Evolutionary conservation across 768 basidiomycete species (phyloP), one percentile per base, ranked within the genome.

Genomic region (Lactifluus volemus): DNA sequence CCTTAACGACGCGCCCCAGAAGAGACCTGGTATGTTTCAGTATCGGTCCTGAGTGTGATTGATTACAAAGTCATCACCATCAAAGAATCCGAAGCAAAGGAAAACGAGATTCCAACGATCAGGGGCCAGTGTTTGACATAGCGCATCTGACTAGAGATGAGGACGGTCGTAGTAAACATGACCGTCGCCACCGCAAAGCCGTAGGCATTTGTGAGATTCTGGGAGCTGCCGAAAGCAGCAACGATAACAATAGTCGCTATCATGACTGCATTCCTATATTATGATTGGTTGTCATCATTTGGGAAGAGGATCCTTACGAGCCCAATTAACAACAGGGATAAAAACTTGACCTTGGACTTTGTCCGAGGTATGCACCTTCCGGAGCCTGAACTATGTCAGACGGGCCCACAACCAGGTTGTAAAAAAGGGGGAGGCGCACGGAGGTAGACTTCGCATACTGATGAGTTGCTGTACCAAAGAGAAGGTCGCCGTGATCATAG

Each of bases 401-500:
- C 2, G 7, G 52, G 11, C 58, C 8, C 52, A 39, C 19, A 19
- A 30, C 5, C 5, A 17, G 2, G 21, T 59, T 25, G 10, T 2
- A 19, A 15, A 15, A 9, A 11, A 41, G 11, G 19, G 2, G 25
- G 25, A 1, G 25, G 63, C 74, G 42, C 60, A 77, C 63, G 80
- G 79, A 2, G 81, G 84, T 62, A 85, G 76, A 39, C 78, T 76
- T 58, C 81, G 81, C 71, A 79, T 77, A 67, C 83, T 83, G 64
- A 87, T 79, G 50, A 88, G 73, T 70, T 88, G 87, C 65, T 88
- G 84, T 5, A 81, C 65, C 14, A 84, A 72, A 67, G 77, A 79
- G 75, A 82, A 88, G 0, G 83, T 81, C 0, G 84, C 86, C 0
- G 84, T 84, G 66, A 88, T 86, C 78, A 86, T 78, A 8, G 85